Base-by-base conservation (phyloP, 2,329 filamentous ascomycete species). In the Alternaria burnsii region DNA sequence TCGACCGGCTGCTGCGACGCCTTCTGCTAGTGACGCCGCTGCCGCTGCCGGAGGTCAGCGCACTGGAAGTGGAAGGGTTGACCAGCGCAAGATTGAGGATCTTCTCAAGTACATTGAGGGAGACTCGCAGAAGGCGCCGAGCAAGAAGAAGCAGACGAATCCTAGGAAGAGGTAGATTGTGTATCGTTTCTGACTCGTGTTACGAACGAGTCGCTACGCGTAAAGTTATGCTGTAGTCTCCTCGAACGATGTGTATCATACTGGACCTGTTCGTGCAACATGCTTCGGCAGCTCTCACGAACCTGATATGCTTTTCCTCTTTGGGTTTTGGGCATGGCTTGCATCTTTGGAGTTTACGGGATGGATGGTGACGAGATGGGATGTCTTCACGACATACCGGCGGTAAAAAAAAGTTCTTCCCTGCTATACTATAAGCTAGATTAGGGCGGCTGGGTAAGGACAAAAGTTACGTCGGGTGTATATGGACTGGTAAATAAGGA, bases 91-190 rank as follows among this genome's bases (percentile, higher is more conserved):
- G 81, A 93, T 99, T 65, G 94, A 98, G 71, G 94, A 99, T 78
- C 83, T 99, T 41, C 85, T 99, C 76, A 92, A 91, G 79, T 98
- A 94, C 80, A 98, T 99, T 69, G 95, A 98, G 79, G 94, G 94
- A 18, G 79, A 80, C 28, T 68, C 73, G 20, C 68, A 73, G 5
- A 81, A 81, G 72, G 78, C 75, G 52, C 76, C 78, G 32, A 76
- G 79, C 52, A 84, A 84, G 76, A 83, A 83, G 78, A 69, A 76
- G 50, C 69, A 74, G 44, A 52, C 78, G 16, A 82, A 83, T 69
- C 82, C 82, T 16, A 82, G 81, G 74, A 76, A 76, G 65, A 59
- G 59, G 56, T 52, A 60, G 42, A 46, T 46, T 28, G 40, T 22
- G 20, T 16, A 28, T 30, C 28, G 11, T 48, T 42, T 51, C 24